Base-by-base conservation (phyloP, 768 basidiomycete species). In the Basidioascus undulatus region DNA sequence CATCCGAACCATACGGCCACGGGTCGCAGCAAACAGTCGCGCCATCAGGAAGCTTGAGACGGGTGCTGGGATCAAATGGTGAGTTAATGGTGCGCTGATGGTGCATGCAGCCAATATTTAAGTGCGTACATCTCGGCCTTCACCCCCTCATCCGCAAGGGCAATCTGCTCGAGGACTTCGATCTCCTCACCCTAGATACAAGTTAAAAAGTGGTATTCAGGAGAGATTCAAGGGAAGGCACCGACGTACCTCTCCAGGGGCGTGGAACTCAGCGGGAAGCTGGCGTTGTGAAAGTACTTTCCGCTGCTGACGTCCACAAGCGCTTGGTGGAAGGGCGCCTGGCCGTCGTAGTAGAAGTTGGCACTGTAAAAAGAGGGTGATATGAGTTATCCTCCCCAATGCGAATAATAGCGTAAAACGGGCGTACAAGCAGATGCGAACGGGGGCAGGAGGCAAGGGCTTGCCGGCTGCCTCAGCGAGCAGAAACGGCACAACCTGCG, bases 1-100 rank as follows among this genome's bases (percentile, higher is more conserved):
- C 43, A 28, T 44, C 43, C 4, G 27, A 28, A 7, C 35, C 44
- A 25, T 38, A 45, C 23, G 40, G 40, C 44, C 44, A 45, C 1
- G 44, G 44, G 23, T 45, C 44, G 31, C 40, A 36, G 32, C 39
- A 33, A 20, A 45, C 44, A 24, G 37, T 35, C 40, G 25, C 19
- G 1, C 36, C 40, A 15, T 36, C 30, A 6, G 44, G 44, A 3
- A 45, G 40, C 40, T 41, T 35, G 4, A 45, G 32, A 18, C 40
- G 44, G 37, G 26, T 38, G 37, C 26, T 38, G 37, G 12, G 30
- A 20, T n/a, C 37, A 38, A 27, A 38, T n/a, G n/a, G n/a, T n/a
- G n/a, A n/a, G n/a, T n/a, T n/a, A n/a, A n/a, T n/a, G n/a, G n/a
- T n/a, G n/a, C n/a, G n/a, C n/a, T n/a, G n/a, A n/a, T n/a, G n/a